These are phyloP conservation scores for Rhynchosporium secalis DNA, from an alignment of 2,329 filamentous ascomycete species.

Conservation along the genomic window DNA sequence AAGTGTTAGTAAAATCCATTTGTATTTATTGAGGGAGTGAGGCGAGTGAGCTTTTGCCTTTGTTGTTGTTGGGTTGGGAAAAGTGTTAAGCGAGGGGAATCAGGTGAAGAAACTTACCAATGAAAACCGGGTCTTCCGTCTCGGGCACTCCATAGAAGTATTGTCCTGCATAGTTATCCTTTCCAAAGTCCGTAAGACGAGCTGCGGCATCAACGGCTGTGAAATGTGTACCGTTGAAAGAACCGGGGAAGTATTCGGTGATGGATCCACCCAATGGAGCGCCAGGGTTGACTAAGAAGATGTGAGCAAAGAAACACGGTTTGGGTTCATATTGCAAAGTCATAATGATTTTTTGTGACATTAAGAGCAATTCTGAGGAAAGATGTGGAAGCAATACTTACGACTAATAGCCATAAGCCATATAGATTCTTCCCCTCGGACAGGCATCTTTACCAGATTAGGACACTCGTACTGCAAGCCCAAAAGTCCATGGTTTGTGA, in stretches of 20 bases:
- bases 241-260: slow-evolving; percentile 57
- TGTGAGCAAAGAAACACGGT: neutral
- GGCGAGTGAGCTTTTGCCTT: neutral
- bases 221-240: slow-evolving; percentile 66
- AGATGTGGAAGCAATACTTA: neutral
- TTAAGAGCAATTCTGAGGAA: neutral
- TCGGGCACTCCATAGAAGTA: slow-evolving; percentile 52
- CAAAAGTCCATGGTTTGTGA: slow-evolving; percentile 53
- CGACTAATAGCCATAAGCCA: slow-evolving; percentile 51
- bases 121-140: slow-evolving; percentile 38
- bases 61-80: neutral
- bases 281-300: slow-evolving; percentile 51
- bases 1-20: slow-evolving; percentile 18
- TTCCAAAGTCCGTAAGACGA: slow-evolving; percentile 48
- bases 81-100: neutral
- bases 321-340: neutral
- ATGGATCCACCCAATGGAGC: slow-evolving; percentile 57
- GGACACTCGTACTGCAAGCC: slow-evolving; percentile 54
- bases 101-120: slow-evolving; percentile 44
- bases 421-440: slow-evolving; percentile 41
- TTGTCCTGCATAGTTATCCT: slow-evolving; percentile 58
- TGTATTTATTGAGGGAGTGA: neutral
- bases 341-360: too few relatives aligned
- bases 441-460: slow-evolving; percentile 58
- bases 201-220: slow-evolving; percentile 45